Evolutionary conservation across 192 early-diverging fungal species (phyloP), one percentile per base, ranked within the genome.

Genomic region (Coemansia sp.): DNA sequence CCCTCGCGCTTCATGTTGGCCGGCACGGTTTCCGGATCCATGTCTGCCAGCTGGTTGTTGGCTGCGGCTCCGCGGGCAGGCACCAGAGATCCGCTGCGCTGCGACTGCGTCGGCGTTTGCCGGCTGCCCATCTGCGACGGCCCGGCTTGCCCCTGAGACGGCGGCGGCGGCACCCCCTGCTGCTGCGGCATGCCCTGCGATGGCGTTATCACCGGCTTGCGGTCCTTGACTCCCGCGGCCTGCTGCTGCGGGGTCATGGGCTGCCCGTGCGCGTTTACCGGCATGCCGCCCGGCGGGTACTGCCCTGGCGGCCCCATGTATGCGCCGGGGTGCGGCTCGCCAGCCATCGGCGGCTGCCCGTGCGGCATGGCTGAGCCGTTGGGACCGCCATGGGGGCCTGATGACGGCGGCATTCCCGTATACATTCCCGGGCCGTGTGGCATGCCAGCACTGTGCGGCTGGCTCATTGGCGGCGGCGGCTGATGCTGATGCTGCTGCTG

Each of bases 21-120:
- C 3, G 88, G 89, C 14, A 90, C 84, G 17, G 74, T 84, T 31
- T 92, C 90, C 3, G 86, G 87, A 67, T 92, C 89, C 55, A 93
- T 79, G 53, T 91, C 90, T 20, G 84, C 83, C 36, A 90, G 66
- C 65, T 69, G 72, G 58, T 58, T 79, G 44, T 28, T 40, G 11
- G 40, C 15, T 0, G 69, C 76, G 11, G 53, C 61, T 0, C 63
- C 68, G 21, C 62, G 46, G 38, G 43, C 36, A 30, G 64, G 53
- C 60, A 59, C 53, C 44, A 59, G 51, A 39, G 51, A 44, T 18
- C 61, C 40, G 56, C 63, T 74, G 52, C 63, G 51, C 42, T 65
- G 50, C 12, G 62, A 45, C 69, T 73, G 70, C 16, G 81, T 71
- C 37, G 65, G 68, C 48, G 69, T 74, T 20, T 69, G 67, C 12